Evolutionary conservation across 768 basidiomycete genomes (phyloP), one percentile per base, ranked within the genome.

Genomic region (Suillus weaverae): DNA sequence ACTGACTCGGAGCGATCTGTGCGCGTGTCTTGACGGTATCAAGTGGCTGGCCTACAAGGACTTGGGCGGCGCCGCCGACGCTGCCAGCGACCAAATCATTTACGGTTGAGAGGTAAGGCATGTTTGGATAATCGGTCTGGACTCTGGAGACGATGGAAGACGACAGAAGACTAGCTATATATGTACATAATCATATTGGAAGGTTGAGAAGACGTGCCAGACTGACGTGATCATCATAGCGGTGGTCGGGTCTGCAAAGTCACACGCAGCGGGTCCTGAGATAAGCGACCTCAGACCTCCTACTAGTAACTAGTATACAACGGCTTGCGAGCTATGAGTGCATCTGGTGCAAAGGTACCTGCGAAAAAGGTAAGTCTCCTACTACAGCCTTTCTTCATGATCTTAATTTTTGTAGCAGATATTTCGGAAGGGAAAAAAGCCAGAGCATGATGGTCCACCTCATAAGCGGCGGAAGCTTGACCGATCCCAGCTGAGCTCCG

Each of bases 21-120:
- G 94, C 92, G 59, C 94, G 84, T 30, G 93, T 94, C 81, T 95
- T 95, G 75, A 95, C 76, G 0, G 94, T 95, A 72, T 95, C 94
- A 33, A 95, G 81, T 1, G 93, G 94, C 69, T 97, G 96, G 3
- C 96, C 95, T n/a, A 95, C 91, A 13, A 98, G 80, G 14, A 99
- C 96, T 71, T 99, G 97, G 0, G 93, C 89, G 2, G 95, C 95
- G n/a, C 97, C 97, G 38, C 88, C 96, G 8, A 94, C 84, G 74
- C 91, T 93, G 6, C 96, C 96, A 0, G 95, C 91, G 30, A 96
- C 76, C 35, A 98, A 85, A 72, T 94, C 92, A 69, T 94, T 93
- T 44, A 89, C 72, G 0, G 90, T 92, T 53, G 84, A 78, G n/a
- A 84, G 75, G 55, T 78, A 78, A 9, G 69, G 51, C 43, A 64